Evolutionary conservation across 257 asterid genomes (phyloP).

Genomic region (Knoxia roxburghii): DNA sequence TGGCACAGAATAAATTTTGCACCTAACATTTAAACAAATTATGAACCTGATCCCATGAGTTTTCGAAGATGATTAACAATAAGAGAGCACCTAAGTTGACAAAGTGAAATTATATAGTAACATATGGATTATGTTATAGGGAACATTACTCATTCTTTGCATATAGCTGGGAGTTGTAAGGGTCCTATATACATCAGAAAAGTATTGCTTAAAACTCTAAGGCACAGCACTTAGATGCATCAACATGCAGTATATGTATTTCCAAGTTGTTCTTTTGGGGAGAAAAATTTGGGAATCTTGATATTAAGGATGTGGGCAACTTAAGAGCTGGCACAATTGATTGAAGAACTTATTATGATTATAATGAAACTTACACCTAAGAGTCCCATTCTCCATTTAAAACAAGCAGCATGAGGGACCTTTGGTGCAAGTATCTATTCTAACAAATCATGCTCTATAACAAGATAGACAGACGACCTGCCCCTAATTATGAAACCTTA

Average conservation of each 20-base stretch:
- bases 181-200: not conserved
- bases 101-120: not conserved
- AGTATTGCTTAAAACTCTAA: not conserved
- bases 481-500: constrained; percentile 20
- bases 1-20: not conserved
- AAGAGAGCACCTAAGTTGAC: not conserved
- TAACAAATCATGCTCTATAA: constrained; percentile 12
- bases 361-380: constrained; percentile 24
- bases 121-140: not conserved
- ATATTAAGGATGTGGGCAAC: constrained; percentile 25
- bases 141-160: not conserved
- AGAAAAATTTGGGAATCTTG: constrained; percentile 15
- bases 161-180: not conserved
- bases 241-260: not conserved
- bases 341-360: constrained; percentile 23
- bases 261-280: not conserved
- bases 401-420: constrained; percentile 26
- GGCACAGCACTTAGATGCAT: not conserved
- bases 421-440: constrained; percentile 16
- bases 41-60: not conserved
- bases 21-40: not conserved
- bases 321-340: constrained; percentile 37
- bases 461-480: constrained; percentile 18
- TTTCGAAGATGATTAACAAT: not conserved
- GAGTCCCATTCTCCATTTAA: constrained; percentile 22